Base-by-base conservation (phyloP, 768 basidiomycete genomes). In the Mycena pura region DNA sequence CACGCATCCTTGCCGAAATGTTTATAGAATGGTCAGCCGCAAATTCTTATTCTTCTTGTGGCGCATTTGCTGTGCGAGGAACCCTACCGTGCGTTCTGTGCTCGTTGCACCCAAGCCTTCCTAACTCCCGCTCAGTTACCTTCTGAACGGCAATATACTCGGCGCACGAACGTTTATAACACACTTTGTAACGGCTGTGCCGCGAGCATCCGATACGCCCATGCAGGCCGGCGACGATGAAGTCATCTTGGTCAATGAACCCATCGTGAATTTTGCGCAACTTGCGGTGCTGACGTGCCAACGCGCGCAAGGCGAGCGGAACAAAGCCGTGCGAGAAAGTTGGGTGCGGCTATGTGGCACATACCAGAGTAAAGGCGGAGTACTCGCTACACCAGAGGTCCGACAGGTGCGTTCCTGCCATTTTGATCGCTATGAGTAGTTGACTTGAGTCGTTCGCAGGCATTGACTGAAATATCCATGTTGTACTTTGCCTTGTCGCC, bases 121-220 rank as follows among this genome's bases (percentile, higher is more conserved):
- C 36, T 27, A 24, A 46, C 27, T 57, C 43, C 53, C 29, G 47
- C 38, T 32, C 19, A 93, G 91, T 57, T 92, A 92, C 69, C 79
- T 95, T 22, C 84, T 84, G 62, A 92, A 94, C 52, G 93, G 93
- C 15, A 95, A 95, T 64, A 90, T 99, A 69, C 86, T 94, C n/a
- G 92, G 92, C 5, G 93, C 96, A 4, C 86, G 87, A n/a, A 86
- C 90, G n/a, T 97, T 98, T 81, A 88, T 96, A 72, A 80, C 83
- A n/a, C 85, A 88, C 47, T 94, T 91, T 73, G 81, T 89, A 46
- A 81, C 88, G 48, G 84, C 85, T 57, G 77, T 92, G 6, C 79
- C 89, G 44, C 80, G 83, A 38, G 68, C 80, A 46, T 73, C 81
- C 62, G 75, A 77, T 24, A 67, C 76, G 10, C 76, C 82, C n/a